Percentiles rank a stretch among this genome's conserved stretches.
These are phyloP conservation scores for Dendrobium officinale DNA, from an alignment of 106 monocot genomes.

Conservation along the genomic window DNA sequence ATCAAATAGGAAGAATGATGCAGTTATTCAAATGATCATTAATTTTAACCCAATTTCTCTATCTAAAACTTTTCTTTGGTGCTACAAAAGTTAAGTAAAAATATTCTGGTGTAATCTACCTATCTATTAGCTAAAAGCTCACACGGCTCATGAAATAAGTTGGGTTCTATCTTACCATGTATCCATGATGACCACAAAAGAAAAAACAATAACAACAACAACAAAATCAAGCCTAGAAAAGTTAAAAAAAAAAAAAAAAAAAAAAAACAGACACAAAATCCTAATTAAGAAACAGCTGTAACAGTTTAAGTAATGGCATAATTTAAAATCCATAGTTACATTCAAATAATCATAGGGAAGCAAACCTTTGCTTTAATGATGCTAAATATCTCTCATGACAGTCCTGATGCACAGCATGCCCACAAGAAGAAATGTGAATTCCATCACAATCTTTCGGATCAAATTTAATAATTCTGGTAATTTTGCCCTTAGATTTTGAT, in stretches of 20 bases:
- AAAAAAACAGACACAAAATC: neutral
- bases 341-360: neutral
- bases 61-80: neutral
- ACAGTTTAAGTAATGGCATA: neutral
- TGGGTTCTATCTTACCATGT: neutral
- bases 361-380: constrained; percentile 83
- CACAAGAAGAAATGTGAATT: constrained; percentile 89
- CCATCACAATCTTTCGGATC: constrained; percentile 77
- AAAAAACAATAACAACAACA: too few species aligned
- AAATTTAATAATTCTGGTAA: constrained; percentile 21
- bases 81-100: too few species aligned
- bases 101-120: too few species aligned
- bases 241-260: neutral
- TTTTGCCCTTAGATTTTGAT: constrained; percentile 14
- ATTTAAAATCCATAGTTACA: neutral
- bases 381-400: constrained; percentile 79
- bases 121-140: too few species aligned
- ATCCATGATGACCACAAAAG: neutral
- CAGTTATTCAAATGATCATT: neutral
- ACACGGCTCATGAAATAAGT: neutral
- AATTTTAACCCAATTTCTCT: neutral
- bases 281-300: neutral
- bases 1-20: neutral
- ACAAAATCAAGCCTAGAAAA: too few species aligned
- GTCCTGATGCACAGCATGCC: constrained; percentile 90